Evolutionary conservation across 495 filamentous ascomycete species (phyloP), one percentile per base, ranked within the genome.

Genomic region (Penicillium egyptiacum): DNA sequence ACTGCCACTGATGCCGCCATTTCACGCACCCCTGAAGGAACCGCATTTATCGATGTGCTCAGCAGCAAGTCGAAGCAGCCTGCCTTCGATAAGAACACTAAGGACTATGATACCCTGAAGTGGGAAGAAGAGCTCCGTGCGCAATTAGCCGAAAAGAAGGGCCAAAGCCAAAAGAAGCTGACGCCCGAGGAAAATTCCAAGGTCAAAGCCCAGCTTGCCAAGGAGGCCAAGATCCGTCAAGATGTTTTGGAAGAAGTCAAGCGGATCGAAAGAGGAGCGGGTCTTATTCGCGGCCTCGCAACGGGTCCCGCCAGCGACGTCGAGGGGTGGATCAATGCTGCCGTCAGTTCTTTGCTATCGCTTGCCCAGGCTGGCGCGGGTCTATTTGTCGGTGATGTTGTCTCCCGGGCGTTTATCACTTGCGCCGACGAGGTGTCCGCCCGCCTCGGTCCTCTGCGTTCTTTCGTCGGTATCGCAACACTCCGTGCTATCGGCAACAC

Each of bases 71-170:
- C 77, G 2, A 84, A 86, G 61, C 80, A 77, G 45, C 77, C 79
- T n/a, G 65, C 83, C 14, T 81, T 88, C 8, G 83, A 89, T 64
- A 96, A 90, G 71, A 96, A 88, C 61, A 85, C 79, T 20, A 96
- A 90, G 69, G 94, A 98, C 68, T 96, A 96, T 58, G 89, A 98
- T 63, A 96, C 90, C 1, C 66, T 96, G 48, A 97, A 96, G 73
- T 98, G 94, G 94, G 94, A 98, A 70, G 86, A 89, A 64, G 94
- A 98, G 55, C 81, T 98, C n/a, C 76, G 92, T 46, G 81, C 83
- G 33, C 91, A 98, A 64, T 75, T 98, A 40, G 92, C 91, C 22
- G 79, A 89, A 61, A 98, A 97, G 79, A 94, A 91, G 74, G 95
- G 95, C 3, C 83, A 89, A 39, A 86, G 91, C 61, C 83, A 90